Base-by-base conservation (phyloP, 2,329 filamentous ascomycete genomes). In the Raffaelea ambrosiae region DNA sequence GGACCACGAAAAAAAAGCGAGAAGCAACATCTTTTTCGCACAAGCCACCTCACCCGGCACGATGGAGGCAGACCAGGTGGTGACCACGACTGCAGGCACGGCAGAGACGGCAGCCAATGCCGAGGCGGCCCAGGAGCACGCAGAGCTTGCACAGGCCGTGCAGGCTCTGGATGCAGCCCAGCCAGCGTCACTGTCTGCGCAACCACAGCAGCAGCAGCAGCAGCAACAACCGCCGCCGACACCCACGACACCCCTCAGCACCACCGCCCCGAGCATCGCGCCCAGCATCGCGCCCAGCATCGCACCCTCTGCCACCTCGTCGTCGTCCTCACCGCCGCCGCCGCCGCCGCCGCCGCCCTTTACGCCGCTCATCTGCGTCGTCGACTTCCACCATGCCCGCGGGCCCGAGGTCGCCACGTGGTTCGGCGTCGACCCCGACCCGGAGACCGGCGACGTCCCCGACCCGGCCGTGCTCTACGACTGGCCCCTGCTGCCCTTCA, bases 371-470 rank as follows among this genome's bases (percentile, higher is more conserved):
- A 84, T 91, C 43, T 81, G 83, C 54, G 84, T 91, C 50, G 85
- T 91, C 58, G 86, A 85, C 64, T 91, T 91, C 62, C 86, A 91
- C 66, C 86, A 91, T 73, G 85, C 86, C 47, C 74, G 80, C 63
- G 93, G 93, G 9, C 93, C 93, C 29, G 93, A 98, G 69, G 86
- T 97, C 48, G 90, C 97, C 70, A 79, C 76, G 59, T 97, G 91
- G 86, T 88, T 95, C 61, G 89, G 88, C 52, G 51, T 39, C 11
- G 79, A 29, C 26, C 7, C 13, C 26, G 7, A 7, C 26, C 26
- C 7, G 26, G 26, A 29, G 26, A 13, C 7, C 26, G 26, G 26
- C 26, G 82, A 90, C 57, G 86, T 82, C 47, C 73, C 70, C 50
- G 89, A 96, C 65, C 88, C 91, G 11, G 86, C 86, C 3, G 72